A percentile compares a stretch with the other conserved stretches of the same genome.
Conservation (phyloP, 208 protist species). For the Leishmania tropica region DNA sequence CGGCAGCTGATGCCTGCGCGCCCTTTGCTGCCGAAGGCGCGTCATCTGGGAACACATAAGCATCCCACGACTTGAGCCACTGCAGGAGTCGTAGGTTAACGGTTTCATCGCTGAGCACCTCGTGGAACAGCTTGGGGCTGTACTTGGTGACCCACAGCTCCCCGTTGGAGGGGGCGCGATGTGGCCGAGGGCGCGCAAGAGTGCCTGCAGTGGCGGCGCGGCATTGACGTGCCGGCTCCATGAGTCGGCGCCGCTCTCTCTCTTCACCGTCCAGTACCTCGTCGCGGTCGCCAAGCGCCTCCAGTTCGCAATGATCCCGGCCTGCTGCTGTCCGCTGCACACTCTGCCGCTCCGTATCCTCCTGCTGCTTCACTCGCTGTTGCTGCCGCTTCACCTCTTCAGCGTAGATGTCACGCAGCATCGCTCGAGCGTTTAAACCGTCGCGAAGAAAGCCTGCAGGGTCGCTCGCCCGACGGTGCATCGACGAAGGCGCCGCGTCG, state of each 20-base stretch:
- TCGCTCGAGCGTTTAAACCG: constrained; percentile 12
- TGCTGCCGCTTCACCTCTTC: constrained; percentile 14
- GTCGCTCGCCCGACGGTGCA: background rate
- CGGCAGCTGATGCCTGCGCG: background rate
- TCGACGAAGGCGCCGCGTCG: background rate
- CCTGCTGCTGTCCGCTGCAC: background rate
- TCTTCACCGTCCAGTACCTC: background rate
- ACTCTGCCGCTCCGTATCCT: background rate
- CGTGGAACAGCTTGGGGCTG: constrained; percentile 66
- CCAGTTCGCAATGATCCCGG: background rate
- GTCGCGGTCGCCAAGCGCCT: background rate
- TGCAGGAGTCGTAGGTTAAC: constrained; percentile 77
- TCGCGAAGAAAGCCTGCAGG: constrained; percentile 20
- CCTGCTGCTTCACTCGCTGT: background rate
- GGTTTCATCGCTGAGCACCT: constrained; percentile 84
- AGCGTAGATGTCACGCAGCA: constrained; percentile 25
- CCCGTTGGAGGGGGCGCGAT: background rate
- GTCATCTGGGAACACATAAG: constrained; percentile 60
- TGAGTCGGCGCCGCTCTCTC: background rate
- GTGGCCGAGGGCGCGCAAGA: background rate
- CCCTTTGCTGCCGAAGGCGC: background rate
- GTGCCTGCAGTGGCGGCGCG: background rate
- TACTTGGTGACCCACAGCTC: constrained; percentile 83
- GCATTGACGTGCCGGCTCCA: background rate
- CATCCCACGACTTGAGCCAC: constrained; percentile 86